A percentile compares a stretch with the other conserved stretches of the same genome.
Evolutionary conservation across 75 land plant species (phyloP).

Genomic region (Pinus tabuliformis): DNA sequence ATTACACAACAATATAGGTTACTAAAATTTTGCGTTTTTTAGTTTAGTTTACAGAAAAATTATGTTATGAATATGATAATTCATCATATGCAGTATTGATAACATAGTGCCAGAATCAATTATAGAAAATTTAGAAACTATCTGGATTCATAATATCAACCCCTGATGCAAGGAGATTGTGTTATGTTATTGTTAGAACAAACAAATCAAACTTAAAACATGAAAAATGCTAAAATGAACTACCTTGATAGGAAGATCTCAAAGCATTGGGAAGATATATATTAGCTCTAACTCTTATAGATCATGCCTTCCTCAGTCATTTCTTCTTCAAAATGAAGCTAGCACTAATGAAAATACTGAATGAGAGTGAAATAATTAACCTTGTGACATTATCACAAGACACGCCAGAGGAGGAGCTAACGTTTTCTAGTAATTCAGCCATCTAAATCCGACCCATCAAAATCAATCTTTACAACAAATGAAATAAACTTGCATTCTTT

Average conservation of each 20-base stretch:
- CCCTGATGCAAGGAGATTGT: neutral
- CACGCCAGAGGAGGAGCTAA: neutral
- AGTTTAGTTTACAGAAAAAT: neutral
- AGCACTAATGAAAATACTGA: slow-evolving; percentile 84
- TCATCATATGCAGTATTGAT: neutral
- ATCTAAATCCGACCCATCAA: neutral
- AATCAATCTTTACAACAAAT: no score
- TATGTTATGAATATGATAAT: neutral
- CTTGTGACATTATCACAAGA: slow-evolving; percentile 65
- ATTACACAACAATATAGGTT: neutral
- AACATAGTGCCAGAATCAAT: neutral
- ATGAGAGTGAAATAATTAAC: slow-evolving; percentile 62
- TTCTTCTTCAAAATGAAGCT: slow-evolving; percentile 91
- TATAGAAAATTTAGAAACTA: neutral
- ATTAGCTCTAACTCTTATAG: slow-evolving; percentile 71
- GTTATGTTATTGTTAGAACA: neutral
- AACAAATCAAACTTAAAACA: neutral
- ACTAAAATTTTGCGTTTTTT: neutral
- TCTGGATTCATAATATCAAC: neutral
- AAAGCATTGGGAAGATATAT: neutral
- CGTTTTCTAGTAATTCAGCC: neutral
- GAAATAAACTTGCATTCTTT: no score
- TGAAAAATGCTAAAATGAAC: neutral
- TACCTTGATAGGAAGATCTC: neutral
- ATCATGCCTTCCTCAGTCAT: no score